A percentile compares a stretch with the other conserved stretches of the same genome.
Conservation (phyloP, 495 filamentous ascomycete genomes). For the Elasticomyces elasticus region DNA sequence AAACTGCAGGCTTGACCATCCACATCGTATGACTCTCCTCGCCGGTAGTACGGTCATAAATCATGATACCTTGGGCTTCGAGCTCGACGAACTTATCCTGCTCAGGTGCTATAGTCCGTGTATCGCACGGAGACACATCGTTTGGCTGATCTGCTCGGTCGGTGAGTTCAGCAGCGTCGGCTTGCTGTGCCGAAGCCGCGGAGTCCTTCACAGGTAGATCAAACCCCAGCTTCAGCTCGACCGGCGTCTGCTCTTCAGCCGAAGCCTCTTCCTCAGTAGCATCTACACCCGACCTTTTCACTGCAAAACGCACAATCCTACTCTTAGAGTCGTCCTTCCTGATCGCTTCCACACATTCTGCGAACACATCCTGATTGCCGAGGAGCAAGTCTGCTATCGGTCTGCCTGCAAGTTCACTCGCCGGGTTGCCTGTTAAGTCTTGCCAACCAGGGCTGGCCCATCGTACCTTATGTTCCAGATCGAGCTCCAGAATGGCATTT, state of each 20-base stretch:
- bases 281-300: conserved; percentile 40
- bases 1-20: conserved; percentile 92
- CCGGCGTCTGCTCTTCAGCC: conserved; percentile 13
- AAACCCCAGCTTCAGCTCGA: conserved; percentile 5
- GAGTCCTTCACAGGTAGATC: not conserved
- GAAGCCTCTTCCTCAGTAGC: conserved; percentile 1
- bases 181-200: not conserved
- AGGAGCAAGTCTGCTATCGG: conserved; percentile 72
- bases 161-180: conserved; percentile 1
- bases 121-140: conserved; percentile 22
- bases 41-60: conserved; percentile 80
- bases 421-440: conserved; percentile 74
- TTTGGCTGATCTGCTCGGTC: conserved; percentile 37
- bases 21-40: conserved; percentile 96
- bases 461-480: conserved; percentile 73
- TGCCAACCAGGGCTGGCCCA: conserved; percentile 98
- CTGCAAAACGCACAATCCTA: conserved; percentile 78
- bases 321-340: conserved; percentile 86
- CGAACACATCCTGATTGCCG: conserved; percentile 66
- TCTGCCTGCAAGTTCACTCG: conserved; percentile 62
- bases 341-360: conserved; percentile 75
- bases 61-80: conserved; percentile 95
- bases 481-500: conserved; percentile 90
- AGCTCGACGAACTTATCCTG: conserved; percentile 57
- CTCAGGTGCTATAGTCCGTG: conserved; percentile 6